A percentile compares a stretch with the other conserved stretches of the same genome.
Evolutionary conservation across 257 asterid genomes (phyloP).

Genomic region (Solanum bulbocastanum): DNA sequence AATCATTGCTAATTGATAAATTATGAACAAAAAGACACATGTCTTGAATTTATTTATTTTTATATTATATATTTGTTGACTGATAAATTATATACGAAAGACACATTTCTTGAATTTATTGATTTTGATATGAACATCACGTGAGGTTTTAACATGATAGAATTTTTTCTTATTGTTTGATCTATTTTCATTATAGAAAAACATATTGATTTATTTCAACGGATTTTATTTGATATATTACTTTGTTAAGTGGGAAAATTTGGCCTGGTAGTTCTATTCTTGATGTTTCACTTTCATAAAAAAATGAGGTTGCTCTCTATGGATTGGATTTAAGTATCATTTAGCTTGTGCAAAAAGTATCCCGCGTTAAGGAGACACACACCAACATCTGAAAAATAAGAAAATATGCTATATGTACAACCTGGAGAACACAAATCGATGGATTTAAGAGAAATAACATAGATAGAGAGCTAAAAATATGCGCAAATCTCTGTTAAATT

Average conservation of each 20-base stretch:
- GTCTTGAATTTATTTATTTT: too few species aligned
- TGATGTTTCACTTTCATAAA: not conserved
- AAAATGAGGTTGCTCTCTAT: not conserved
- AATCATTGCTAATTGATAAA: too few species aligned
- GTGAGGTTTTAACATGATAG: not conserved
- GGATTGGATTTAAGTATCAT: not conserved
- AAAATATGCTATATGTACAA: not conserved
- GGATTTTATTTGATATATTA: not conserved
- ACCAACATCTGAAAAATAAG: not conserved
- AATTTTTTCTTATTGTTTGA: not conserved
- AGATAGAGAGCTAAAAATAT: not conserved
- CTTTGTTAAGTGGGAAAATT: not conserved
- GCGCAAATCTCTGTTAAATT: not conserved
- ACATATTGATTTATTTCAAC: not conserved
- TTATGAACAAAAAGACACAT: too few species aligned
- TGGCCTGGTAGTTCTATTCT: not conserved
- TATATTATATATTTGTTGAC: too few species aligned
- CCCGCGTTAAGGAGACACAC: fast-evolving
- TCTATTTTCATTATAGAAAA: not conserved
- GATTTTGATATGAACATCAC: not conserved
- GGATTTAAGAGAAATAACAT: not conserved
- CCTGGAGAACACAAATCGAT: not conserved
- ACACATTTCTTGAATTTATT: too few species aligned
- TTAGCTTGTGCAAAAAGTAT: not conserved
- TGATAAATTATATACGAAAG: too few species aligned